Evolutionary conservation across 1,284 basidiomycete genomes (phyloP), one percentile per base, ranked within the genome.

Genomic region (Spongiforma sp.): DNA sequence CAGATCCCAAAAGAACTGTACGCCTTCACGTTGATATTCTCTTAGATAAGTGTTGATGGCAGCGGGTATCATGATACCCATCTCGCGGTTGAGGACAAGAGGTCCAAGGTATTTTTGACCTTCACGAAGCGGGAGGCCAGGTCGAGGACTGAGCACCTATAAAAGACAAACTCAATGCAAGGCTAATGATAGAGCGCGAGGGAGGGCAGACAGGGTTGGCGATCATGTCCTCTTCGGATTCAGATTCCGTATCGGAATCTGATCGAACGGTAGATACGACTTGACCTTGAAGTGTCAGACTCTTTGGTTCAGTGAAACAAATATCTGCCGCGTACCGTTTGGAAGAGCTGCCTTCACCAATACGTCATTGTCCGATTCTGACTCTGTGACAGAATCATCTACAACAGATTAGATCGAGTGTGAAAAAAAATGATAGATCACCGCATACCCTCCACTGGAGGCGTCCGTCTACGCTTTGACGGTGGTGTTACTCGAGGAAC

Each of bases 11-110:
- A 96, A 84, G 74, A 96, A 96, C 39, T 79, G 76, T 19, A 93
- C 85, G 17, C 95, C 94, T 28, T 95, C 90, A 33, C 93, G 84
- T 72, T 96, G 94, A 70, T 96, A 96, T 57, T 89, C 87, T 60
- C 95, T 87, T 33, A 96, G 81, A 72, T 89, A 92, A 1, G 88
- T 89, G 73, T 95, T 95, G 68, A 96, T 89, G 4, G 87, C 75
- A 5, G 82, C 84, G 1, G 94, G 93, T 9, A 95, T 84, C 65
- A 80, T 79, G n/a, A 86, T 80, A 33, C 77, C 74, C 57, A 81
- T 71, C 28, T 77, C 77, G 54, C 71, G 71, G 65, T 89, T 85
- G 24, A 91, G 78, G 32, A 85, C 68, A 32, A 86, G 70, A 4
- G 85, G 79, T 28, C 80, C 81, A 0, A 80, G 75, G 15, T 63